A percentile compares a stretch with the other conserved stretches of the same genome.
Conservation (phyloP, 441 rosid genomes). For the Gossypium davidsonii region DNA sequence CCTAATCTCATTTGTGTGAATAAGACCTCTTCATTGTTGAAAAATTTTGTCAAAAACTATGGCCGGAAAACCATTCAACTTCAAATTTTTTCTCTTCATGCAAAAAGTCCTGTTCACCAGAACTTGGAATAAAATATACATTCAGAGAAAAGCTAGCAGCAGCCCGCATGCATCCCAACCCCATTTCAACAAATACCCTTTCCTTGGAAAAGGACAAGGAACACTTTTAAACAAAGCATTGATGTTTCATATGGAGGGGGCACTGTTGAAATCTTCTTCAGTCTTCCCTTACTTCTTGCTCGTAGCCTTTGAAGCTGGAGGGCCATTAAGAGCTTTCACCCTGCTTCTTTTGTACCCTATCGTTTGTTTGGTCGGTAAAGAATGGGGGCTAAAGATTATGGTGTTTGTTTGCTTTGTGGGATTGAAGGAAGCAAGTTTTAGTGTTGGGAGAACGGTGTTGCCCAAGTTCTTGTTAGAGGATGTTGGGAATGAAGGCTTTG, state of each 20-base stretch:
- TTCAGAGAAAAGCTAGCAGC: background rate
- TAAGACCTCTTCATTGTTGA: background rate
- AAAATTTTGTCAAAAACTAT: background rate
- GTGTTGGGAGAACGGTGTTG: slow-evolving; percentile 31
- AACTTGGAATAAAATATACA: slow-evolving; percentile 4
- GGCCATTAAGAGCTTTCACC: slow-evolving; percentile 20
- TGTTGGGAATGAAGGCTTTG: slow-evolving; percentile 27
- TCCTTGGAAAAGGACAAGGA: background rate
- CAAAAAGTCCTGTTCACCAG: background rate
- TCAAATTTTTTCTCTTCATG: background rate
- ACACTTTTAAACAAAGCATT: slow-evolving; percentile 15
- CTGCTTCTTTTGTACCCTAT: slow-evolving; percentile 25
- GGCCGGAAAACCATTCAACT: slow-evolving; percentile 5
- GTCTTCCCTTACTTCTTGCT: slow-evolving; percentile 30
- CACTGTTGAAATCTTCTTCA: slow-evolving; percentile 17
- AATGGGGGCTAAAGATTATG: slow-evolving; percentile 23
- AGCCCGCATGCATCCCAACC: background rate
- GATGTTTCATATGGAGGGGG: slow-evolving; percentile 24
- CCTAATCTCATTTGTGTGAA: background rate
- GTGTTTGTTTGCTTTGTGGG: slow-evolving; percentile 33
- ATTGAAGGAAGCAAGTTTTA: slow-evolving; percentile 19
- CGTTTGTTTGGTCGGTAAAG: slow-evolving; percentile 14
- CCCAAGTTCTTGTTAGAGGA: slow-evolving; percentile 43
- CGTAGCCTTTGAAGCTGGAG: slow-evolving; percentile 35
- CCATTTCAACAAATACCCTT: background rate